Percentiles rank a stretch among this genome's conserved stretches.
Evolutionary conservation across 495 filamentous ascomycete genomes (phyloP).

Genomic region (Talaromyces trachyspermus): DNA sequence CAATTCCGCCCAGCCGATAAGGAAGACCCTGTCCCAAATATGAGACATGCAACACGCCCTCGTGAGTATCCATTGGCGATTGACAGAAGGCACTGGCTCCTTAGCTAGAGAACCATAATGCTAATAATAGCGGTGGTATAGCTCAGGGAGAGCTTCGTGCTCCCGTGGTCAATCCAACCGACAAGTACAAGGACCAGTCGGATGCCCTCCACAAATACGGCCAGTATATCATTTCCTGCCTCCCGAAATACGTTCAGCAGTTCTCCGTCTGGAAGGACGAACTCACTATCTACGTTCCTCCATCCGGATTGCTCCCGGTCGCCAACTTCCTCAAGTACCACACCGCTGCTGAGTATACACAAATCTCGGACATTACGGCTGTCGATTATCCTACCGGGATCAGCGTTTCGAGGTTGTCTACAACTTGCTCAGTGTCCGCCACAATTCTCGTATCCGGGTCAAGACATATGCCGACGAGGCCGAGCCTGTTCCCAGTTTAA

Average conservation of each 20-base stretch:
- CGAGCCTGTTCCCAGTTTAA: constrained; percentile 85
- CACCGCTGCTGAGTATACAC: constrained; percentile 93
- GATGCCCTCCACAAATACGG: constrained; percentile 87
- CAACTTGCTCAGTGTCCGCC: constrained; percentile 89
- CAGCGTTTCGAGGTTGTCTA: constrained; percentile 98
- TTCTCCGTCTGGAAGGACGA: constrained; percentile 99
- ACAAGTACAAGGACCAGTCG: constrained; percentile 81
- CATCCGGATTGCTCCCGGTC: constrained; percentile 78
- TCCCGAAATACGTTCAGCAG: constrained; percentile 98
- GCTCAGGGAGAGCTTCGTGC: constrained; percentile 59
- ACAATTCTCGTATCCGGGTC: constrained; percentile 93
- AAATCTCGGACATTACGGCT: constrained; percentile 82
- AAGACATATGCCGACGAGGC: constrained; percentile 99
- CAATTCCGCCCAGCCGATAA: constrained; percentile 50
- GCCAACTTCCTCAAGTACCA: constrained; percentile 96
- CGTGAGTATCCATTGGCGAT: constrained; percentile 31
- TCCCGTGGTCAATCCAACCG: constrained; percentile 82
- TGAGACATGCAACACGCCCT: constrained; percentile 56
- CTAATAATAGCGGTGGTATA: constrained; percentile 15
- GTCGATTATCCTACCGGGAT: constrained; percentile 94
- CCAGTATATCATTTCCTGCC: constrained; percentile 89
- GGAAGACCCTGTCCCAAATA: constrained; percentile 53
- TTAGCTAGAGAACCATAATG: too few relatives aligned
- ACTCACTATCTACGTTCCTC: constrained; percentile 85
- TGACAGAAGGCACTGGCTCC: too few relatives aligned